Conservation (phyloP, 257 asterid genomes). For the Fraxinus excelsior region DNA sequence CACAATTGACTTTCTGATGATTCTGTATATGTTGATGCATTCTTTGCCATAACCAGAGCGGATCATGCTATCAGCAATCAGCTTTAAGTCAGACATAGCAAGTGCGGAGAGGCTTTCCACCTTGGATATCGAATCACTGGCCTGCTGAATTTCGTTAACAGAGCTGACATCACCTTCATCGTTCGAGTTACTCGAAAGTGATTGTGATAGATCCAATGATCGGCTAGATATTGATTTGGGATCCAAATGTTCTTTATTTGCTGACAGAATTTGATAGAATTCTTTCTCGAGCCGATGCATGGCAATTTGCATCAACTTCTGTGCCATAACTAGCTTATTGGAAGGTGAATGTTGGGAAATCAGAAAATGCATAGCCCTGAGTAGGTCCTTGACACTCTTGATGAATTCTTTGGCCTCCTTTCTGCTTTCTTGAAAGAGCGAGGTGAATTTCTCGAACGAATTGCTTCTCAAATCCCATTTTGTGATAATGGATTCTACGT, state of each 20-base stretch:
- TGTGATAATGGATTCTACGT: conserved; percentile 37
- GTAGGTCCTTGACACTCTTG: conserved; percentile 43
- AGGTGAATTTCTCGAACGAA: conserved; percentile 34
- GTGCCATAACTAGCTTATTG: conserved; percentile 46
- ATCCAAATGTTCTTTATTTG: conserved; percentile 44
- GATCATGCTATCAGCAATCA: conserved; percentile 69
- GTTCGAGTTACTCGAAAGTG: conserved; percentile 41
- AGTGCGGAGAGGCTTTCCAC: conserved; percentile 32
- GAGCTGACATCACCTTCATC: conserved; percentile 35
- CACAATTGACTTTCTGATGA: conserved; percentile 49
- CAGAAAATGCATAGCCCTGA: conserved; percentile 61
- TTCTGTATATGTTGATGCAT: conserved; percentile 52
- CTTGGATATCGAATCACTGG: conserved; percentile 31
- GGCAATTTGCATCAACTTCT: conserved; percentile 59
- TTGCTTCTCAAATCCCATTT: conserved; percentile 55
- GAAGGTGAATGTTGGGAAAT: conserved; percentile 40
- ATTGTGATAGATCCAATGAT: conserved; percentile 37
- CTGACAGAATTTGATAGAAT: conserved; percentile 51
- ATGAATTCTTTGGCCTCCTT: conserved; percentile 54
- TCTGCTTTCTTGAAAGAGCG: conserved; percentile 52
- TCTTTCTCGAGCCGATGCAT: conserved; percentile 66
- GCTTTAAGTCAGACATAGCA: conserved; percentile 55
- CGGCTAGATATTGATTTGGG: conserved; percentile 56
- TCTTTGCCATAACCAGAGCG: conserved; percentile 63
- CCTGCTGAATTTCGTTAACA: conserved; percentile 16